phyloP scores from a whole-genome alignment of 441 rosid species.

The Metrosideros polymorpha region DNA sequence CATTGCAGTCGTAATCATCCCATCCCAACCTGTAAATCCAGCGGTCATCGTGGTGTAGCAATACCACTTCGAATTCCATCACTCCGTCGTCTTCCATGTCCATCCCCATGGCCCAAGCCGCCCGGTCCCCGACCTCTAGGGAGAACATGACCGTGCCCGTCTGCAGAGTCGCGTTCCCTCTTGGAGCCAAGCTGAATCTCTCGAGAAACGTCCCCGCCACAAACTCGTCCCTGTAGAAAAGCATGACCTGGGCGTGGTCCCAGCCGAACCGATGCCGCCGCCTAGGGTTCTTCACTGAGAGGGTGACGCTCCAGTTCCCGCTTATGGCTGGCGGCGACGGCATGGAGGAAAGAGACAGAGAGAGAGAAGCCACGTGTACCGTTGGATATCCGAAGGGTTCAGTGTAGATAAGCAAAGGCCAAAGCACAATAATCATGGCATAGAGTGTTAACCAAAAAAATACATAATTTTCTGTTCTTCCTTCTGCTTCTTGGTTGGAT shows the following conservation, averaged over 20 bases:
- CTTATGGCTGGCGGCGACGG: not conserved
- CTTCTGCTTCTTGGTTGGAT: not conserved
- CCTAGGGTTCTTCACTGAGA: not conserved
- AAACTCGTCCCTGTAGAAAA: not conserved
- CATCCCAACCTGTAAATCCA: not conserved
- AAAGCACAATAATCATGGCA: accelerated
- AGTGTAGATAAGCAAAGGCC: not conserved
- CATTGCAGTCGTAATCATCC: not conserved
- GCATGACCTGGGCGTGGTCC: not conserved
- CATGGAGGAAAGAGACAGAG: not conserved
- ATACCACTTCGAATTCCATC: not conserved
- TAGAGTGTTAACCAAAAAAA: no score
- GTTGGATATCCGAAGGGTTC: accelerated
- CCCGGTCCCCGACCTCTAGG: not conserved
- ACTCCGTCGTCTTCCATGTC: not conserved
- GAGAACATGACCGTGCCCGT: not conserved
- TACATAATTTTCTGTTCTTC: no score
- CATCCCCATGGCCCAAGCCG: not conserved
- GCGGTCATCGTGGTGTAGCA: not conserved
- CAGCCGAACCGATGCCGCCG: not conserved
- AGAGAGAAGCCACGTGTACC: not conserved
- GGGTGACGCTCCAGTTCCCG: not conserved
- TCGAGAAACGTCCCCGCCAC: not conserved
- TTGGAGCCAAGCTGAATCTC: not conserved
- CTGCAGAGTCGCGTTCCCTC: not conserved